Evolutionary conservation across 306 rosid genomes (phyloP).

Genomic region (Cucumis melo): DNA sequence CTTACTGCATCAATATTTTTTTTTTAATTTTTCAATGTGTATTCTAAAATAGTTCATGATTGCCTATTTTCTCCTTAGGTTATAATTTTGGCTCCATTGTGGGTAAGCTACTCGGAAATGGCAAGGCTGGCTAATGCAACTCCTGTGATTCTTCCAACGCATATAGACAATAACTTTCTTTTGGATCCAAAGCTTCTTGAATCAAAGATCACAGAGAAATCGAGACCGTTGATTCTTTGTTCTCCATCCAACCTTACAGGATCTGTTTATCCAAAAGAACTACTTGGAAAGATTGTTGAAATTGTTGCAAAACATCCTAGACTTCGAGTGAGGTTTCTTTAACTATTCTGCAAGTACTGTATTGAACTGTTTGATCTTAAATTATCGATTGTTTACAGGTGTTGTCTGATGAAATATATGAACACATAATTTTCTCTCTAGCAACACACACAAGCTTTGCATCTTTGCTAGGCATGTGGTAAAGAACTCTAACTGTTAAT

Average conservation of each 20-base stretch:
- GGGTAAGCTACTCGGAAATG: constrained; percentile 96
- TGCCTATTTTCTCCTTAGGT: constrained; percentile 33
- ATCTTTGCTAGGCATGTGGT: constrained; percentile 93
- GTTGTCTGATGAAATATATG: constrained; percentile 79
- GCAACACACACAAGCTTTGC: constrained; percentile 95
- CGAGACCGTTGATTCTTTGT: constrained; percentile 80
- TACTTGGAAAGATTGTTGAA: constrained; percentile 72
- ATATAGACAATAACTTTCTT: constrained; percentile 54
- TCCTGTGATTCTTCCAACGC: constrained; percentile 75
- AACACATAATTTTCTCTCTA: constrained; percentile 86
- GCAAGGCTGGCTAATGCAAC: constrained; percentile 90
- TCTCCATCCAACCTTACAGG: constrained; percentile 98
- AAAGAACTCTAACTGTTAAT: constrained; percentile 83
- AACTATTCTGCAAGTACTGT: background rate
- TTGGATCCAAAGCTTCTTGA: constrained; percentile 69
- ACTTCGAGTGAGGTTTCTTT: constrained; percentile 59
- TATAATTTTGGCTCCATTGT: constrained; percentile 87
- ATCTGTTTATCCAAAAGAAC: constrained; percentile 74
- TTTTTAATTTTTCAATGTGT: too few relatives aligned
- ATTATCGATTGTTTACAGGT: constrained; percentile 39
- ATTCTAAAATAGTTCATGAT: background rate
- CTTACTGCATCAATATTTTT: too few relatives aligned
- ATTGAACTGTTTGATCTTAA: constrained; percentile 2
- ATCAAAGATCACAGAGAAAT: constrained; percentile 57
- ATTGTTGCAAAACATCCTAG: constrained; percentile 88